phyloP scores from a whole-genome alignment of 139 green algal species.

The Auxenochlorella protothecoides region DNA sequence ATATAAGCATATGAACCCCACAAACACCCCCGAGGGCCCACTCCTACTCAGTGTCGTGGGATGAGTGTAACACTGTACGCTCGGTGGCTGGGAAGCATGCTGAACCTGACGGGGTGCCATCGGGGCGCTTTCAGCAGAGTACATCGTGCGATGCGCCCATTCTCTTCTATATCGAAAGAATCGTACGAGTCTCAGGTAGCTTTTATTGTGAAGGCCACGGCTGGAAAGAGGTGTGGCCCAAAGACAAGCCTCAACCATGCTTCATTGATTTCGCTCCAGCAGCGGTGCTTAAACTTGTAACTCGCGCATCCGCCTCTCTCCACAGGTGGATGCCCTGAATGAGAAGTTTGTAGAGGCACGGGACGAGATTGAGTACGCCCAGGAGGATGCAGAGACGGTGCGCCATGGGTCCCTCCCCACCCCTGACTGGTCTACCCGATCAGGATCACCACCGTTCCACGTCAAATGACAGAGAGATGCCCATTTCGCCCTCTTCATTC shows the following conservation, averaged over 20 bases:
- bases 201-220: background rate
- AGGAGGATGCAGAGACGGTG: constrained; percentile 33
- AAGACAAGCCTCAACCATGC: too few relatives aligned
- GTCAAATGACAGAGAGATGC: background rate
- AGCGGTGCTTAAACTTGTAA: background rate
- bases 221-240: too few relatives aligned
- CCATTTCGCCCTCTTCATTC: background rate
- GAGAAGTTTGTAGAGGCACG: constrained; percentile 34
- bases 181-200: background rate
- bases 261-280: too few relatives aligned
- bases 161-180: background rate
- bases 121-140: too few relatives aligned
- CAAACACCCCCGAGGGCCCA: too few relatives aligned
- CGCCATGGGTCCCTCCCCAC: too few relatives aligned
- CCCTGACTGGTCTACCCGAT: background rate
- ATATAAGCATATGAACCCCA: too few relatives aligned
- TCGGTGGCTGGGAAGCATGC: too few relatives aligned
- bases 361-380: constrained; percentile 42
- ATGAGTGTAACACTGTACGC: too few relatives aligned
- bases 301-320: background rate
- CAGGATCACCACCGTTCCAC: background rate
- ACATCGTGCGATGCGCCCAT: too few relatives aligned
- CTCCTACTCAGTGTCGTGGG: too few relatives aligned
- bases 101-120: too few relatives aligned
- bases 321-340: constrained; percentile 44